Conservation (phyloP, 2,329 filamentous ascomycete genomes). For the Paradendryphiella salina region DNA sequence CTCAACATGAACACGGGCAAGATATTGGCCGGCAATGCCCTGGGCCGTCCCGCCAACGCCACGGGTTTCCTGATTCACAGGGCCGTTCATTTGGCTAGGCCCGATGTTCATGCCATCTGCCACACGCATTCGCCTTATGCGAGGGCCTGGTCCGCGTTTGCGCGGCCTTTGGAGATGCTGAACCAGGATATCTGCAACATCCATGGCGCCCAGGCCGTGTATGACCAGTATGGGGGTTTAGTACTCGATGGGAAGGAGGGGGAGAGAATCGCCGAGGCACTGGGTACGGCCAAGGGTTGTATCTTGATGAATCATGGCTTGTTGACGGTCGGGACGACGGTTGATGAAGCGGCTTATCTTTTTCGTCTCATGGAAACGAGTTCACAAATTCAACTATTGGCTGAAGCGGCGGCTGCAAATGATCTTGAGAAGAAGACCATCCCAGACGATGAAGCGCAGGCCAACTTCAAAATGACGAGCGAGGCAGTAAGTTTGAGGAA, state of each 20-base stretch:
- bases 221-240: slow-evolving; percentile 60
- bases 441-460: slow-evolving; percentile 53
- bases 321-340: slow-evolving; percentile 66
- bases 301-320: slow-evolving; percentile 71
- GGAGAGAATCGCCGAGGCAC: slow-evolving; percentile 60
- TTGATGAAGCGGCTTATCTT: slow-evolving; percentile 70
- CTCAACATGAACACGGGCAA: slow-evolving; percentile 62
- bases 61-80: slow-evolving; percentile 69
- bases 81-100: slow-evolving; percentile 64
- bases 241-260: slow-evolving; percentile 64
- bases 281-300: slow-evolving; percentile 63
- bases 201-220: slow-evolving; percentile 63
- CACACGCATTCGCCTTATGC: slow-evolving; percentile 66
- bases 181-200: slow-evolving; percentile 66
- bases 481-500: background rate
- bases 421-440: slow-evolving; percentile 55
- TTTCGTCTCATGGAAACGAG: slow-evolving; percentile 66
- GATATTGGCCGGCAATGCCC: slow-evolving; percentile 62
- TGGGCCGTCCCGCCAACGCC: slow-evolving; percentile 37
- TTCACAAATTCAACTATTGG: slow-evolving; percentile 65
- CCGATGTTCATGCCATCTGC: slow-evolving; percentile 64
- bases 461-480: slow-evolving; percentile 5
- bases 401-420: slow-evolving; percentile 66
- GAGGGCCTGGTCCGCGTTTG: slow-evolving; percentile 66
- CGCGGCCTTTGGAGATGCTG: slow-evolving; percentile 65